Evolutionary conservation across 2,329 filamentous ascomycete genomes (phyloP), one percentile per base, ranked within the genome.

Genomic region (Trichoderma citrinoviride): DNA sequence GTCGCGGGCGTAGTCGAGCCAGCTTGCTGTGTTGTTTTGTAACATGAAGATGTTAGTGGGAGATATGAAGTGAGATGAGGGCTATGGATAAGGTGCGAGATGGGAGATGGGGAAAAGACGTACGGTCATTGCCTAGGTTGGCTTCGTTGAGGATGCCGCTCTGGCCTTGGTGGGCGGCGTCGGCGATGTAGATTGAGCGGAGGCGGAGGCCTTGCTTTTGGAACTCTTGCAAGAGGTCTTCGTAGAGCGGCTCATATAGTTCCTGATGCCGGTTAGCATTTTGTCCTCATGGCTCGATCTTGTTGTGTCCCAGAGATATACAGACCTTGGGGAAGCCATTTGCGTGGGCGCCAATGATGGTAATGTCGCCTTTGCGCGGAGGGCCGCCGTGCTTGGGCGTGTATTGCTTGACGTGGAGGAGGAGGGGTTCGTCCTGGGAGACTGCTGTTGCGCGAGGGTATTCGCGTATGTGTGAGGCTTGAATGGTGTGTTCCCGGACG

Each of bases 221-320:
- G 6, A 88, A 80, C 19, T 82, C 79, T 19, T 81, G 77, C 70
- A 90, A 81, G 1, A 97, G 80, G 58, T 97, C 92, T 66, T 94
- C 91, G 90, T 93, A 97, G 0, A 97, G 80, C 0, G 94, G 91
- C 72, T 97, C 93, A 73, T 97, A 97, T 2, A 97, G 78, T 81
- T 98, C 94, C 90, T 93, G 1, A 5, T 37, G 40, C 5, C 5
- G 3, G 14, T 60, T 56, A 55, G 53, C 23, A 8, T 19, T 37
- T 5, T 14, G 1, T 8, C n/a, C n/a, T 25, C 8, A 33, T 53
- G 3, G 2, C n/a, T 14, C 33, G 29, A 33, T 12, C 10, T 37
- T 0, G 8, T 29, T 8, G 29, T 29, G 12, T 50, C 8, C n/a
- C 1, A 0, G 17, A 5, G 43, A 4, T 40, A 19, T 2, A 43